These are phyloP conservation scores for Myriosclerotinia duriaeana DNA, from an alignment of 2,329 filamentous ascomycete genomes.

Conservation along the genomic window DNA sequence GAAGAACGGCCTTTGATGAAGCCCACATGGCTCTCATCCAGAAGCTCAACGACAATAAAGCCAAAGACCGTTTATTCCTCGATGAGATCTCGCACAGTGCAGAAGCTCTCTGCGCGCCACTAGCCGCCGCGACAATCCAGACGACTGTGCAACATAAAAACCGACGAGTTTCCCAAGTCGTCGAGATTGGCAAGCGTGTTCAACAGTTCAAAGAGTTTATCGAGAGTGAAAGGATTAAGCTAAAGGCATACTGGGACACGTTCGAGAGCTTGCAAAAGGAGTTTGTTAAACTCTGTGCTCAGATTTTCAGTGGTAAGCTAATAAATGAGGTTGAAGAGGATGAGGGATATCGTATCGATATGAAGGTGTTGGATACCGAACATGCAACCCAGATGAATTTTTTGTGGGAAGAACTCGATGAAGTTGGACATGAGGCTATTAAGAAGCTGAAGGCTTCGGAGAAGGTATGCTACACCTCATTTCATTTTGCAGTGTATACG, in stretches of 20 bases:
- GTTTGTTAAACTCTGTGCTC: slow-evolving; percentile 31
- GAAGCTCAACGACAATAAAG: slow-evolving; percentile 19
- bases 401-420: slow-evolving; percentile 32
- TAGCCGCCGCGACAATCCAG: slow-evolving; percentile 33
- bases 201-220: slow-evolving; percentile 29
- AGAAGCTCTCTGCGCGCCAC: slow-evolving; percentile 26
- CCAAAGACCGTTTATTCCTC: slow-evolving; percentile 29
- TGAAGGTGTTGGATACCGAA: slow-evolving; percentile 32
- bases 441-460: slow-evolving; percentile 36
- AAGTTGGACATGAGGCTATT: slow-evolving; percentile 26
- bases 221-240: slow-evolving; percentile 30
- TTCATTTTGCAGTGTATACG: background rate
- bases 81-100: slow-evolving; percentile 14
- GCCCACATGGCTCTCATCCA: slow-evolving; percentile 26
- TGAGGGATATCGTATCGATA: slow-evolving; percentile 30
- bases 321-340: slow-evolving; percentile 25
- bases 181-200: slow-evolving; percentile 34
- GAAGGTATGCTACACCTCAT: slow-evolving; percentile 29
- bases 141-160: slow-evolving; percentile 28
- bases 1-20: slow-evolving; percentile 28
- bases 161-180: slow-evolving; percentile 25
- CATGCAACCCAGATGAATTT: slow-evolving; percentile 27
- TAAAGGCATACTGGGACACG: slow-evolving; percentile 35
- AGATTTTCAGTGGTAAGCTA: slow-evolving; percentile 28
- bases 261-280: slow-evolving; percentile 38